Conservation (phyloP, 2,329 filamentous ascomycete genomes). For the Cercospora sojina region DNA sequence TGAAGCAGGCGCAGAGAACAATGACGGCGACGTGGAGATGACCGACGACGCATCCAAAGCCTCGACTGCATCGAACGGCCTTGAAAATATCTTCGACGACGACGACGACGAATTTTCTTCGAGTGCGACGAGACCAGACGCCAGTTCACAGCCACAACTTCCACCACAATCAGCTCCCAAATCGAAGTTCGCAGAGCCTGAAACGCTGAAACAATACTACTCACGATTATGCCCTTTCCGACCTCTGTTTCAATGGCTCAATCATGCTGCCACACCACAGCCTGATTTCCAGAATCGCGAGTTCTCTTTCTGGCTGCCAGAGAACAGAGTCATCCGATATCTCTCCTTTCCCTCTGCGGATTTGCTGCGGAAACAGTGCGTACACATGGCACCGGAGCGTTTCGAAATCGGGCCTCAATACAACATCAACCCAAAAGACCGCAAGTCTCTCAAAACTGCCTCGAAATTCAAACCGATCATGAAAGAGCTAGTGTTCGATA, state of each 20-base stretch:
- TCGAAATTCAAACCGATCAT: slow-evolving; percentile 80
- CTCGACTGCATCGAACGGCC: slow-evolving; percentile 17
- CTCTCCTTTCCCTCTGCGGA: slow-evolving; percentile 73
- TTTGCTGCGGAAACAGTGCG: slow-evolving; percentile 82
- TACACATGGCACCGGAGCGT: slow-evolving; percentile 82
- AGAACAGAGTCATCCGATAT: slow-evolving; percentile 89
- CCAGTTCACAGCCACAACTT: slow-evolving; percentile 39
- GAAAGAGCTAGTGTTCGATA: slow-evolving; percentile 98
- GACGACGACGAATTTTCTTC: slow-evolving; percentile 59
- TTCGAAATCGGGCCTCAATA: slow-evolving; percentile 99
- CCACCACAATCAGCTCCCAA: slow-evolving; percentile 25
- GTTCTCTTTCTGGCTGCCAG: slow-evolving; percentile 92
- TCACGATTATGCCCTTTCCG: slow-evolving; percentile 93
- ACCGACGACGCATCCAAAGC: slow-evolving; percentile 6
- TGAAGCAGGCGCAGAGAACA: slow-evolving; percentile 19
- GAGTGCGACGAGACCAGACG: slow-evolving; percentile 50
- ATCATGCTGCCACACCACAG: slow-evolving; percentile 81
- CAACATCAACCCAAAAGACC: slow-evolving; percentile 86
- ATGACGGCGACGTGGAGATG: slow-evolving; percentile 26
- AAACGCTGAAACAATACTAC: slow-evolving; percentile 91
- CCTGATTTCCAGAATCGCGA: slow-evolving; percentile 91
- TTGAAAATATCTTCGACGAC: slow-evolving; percentile 62
- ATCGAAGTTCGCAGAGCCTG: slow-evolving; percentile 62
- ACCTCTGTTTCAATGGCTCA: slow-evolving; percentile 95
- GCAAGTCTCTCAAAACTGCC: slow-evolving; percentile 79